Evolutionary conservation across 148 eudicot genomes (phyloP).

Genomic region (Rhododendron molle): DNA sequence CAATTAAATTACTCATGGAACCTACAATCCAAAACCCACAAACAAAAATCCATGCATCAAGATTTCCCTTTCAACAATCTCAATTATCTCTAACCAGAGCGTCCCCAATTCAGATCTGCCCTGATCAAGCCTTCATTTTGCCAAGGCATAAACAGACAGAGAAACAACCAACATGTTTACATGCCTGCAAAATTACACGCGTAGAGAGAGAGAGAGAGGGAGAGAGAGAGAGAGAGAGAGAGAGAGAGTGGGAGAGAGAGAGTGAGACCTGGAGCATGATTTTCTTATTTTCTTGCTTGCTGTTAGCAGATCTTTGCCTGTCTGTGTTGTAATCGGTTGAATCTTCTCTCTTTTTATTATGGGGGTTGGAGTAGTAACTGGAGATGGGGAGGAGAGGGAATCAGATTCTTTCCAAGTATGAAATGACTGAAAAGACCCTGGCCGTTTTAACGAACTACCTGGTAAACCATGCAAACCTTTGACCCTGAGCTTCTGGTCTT

Average conservation of each 20-base stretch:
- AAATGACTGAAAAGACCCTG: not conserved
- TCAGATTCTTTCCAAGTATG: not conserved
- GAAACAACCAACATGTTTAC: not conserved
- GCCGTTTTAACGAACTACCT: not conserved
- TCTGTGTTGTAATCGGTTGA: not conserved
- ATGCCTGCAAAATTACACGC: not conserved
- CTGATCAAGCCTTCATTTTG: not conserved
- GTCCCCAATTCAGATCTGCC: not conserved
- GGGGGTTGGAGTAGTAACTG: not conserved
- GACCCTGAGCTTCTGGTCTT: not conserved
- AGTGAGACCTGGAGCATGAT: not conserved
- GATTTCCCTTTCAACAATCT: not conserved
- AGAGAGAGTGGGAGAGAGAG: not conserved
- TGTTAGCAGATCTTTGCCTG: not conserved
- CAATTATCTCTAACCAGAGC: not conserved
- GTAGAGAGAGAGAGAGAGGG: not conserved
- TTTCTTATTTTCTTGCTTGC: not conserved
- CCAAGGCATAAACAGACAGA: not conserved
- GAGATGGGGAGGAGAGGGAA: not conserved
- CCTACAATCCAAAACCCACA: not conserved
- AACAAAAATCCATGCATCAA: not conserved
- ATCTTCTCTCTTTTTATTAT: not conserved
- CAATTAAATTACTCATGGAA: not conserved
- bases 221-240: not conserved
- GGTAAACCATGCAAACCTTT: not conserved